Conservation (phyloP, 331 rosid genomes). For the Acacia concinna region DNA sequence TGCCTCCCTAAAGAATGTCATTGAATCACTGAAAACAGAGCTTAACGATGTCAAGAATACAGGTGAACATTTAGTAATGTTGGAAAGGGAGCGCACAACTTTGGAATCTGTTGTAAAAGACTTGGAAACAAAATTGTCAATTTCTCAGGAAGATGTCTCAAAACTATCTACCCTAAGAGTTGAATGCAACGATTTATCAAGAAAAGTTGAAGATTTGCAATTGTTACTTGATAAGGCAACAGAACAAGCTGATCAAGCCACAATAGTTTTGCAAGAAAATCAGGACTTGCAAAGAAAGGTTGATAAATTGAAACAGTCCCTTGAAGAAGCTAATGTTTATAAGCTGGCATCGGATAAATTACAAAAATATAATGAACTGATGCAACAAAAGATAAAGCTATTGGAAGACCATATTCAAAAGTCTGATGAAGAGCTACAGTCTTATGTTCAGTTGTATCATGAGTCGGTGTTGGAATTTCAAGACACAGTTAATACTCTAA, state of each 20-base stretch:
- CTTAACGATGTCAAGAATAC: slow-evolving; percentile 52
- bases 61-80: slow-evolving; percentile 54
- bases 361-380: slow-evolving; percentile 56
- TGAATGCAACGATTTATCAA: slow-evolving; percentile 63
- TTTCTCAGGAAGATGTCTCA: slow-evolving; percentile 69
- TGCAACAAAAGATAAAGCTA: slow-evolving; percentile 74
- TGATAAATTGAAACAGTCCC: slow-evolving; percentile 76
- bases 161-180: slow-evolving; percentile 55
- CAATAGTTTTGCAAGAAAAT: slow-evolving; percentile 67
- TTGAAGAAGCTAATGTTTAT: slow-evolving; percentile 64
- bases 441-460: slow-evolving; percentile 80
- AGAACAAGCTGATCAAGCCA: slow-evolving; percentile 72
- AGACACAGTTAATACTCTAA: slow-evolving; percentile 60
- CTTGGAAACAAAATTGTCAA: slow-evolving; percentile 61
- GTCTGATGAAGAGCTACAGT: slow-evolving; percentile 79
- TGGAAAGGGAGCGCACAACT: slow-evolving; percentile 70
- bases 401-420: slow-evolving; percentile 82
- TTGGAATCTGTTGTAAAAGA: slow-evolving; percentile 71
- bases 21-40: slow-evolving; percentile 59
- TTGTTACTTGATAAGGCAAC: slow-evolving; percentile 69
- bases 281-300: slow-evolving; percentile 78
- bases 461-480: slow-evolving; percentile 86
- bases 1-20: slow-evolving; percentile 51
- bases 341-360: slow-evolving; percentile 79
- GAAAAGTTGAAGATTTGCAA: slow-evolving; percentile 73